A percentile compares a stretch with the other conserved stretches of the same genome.
phyloP scores from a whole-genome alignment of 352 stramenopile species.

The Pythium sp. region DNA sequence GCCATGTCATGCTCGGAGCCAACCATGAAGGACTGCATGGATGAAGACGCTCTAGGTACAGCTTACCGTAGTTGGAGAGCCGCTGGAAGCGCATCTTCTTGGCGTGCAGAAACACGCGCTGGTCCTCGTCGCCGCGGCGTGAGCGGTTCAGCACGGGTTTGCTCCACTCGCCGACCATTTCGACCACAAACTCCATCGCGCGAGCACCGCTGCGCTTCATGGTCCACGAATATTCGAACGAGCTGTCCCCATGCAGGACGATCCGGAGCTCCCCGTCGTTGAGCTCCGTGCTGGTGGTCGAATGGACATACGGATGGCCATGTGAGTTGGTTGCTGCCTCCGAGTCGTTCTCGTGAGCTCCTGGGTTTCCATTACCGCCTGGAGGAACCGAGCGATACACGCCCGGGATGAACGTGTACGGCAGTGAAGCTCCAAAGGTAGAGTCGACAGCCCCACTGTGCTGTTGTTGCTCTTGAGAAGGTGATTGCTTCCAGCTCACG shows the following conservation, averaged over 20 bases:
- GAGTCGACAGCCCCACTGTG: neutral
- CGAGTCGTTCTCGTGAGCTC: neutral
- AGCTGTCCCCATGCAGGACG: constrained; percentile 75
- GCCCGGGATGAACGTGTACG: constrained; percentile 62
- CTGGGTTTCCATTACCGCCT: neutral
- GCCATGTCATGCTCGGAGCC: neutral
- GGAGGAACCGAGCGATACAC: constrained; percentile 35
- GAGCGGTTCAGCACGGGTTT: constrained; percentile 81
- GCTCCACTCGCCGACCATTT: constrained; percentile 61
- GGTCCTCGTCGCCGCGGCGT: constrained; percentile 63
- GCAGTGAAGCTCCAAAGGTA: no score
- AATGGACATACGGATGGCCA: neutral
- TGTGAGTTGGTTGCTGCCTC: neutral
- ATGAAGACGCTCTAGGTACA: neutral
- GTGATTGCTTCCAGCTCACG: constrained; percentile 52
- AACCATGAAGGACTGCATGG: neutral
- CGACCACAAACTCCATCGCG: constrained; percentile 69
- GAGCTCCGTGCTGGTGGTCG: constrained; percentile 15
- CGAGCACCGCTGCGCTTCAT: constrained; percentile 47
- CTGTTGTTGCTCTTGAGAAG: neutral
- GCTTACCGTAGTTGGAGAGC: constrained; percentile 66
- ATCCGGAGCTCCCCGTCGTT: constrained; percentile 39
- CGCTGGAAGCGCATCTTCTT: constrained; percentile 67
- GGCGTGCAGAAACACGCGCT: constrained; percentile 63
- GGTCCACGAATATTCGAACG: constrained; percentile 77